Conservation (phyloP, 108 stramenopile genomes). For the Cafeteria roenbergensis region DNA sequence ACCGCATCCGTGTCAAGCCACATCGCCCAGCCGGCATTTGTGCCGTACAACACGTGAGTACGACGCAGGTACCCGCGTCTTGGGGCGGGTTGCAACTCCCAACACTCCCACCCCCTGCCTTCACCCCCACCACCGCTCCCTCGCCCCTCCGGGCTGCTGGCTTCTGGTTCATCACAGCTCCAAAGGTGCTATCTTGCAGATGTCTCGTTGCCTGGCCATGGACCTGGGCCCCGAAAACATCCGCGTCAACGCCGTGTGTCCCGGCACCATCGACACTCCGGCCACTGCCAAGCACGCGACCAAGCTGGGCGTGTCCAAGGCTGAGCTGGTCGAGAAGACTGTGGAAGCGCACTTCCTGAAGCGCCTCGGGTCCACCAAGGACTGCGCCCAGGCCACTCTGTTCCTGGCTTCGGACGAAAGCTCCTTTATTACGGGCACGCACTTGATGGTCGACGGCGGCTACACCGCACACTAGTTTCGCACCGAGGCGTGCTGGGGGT, state of each 20-base stretch:
- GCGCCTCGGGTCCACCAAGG: slow-evolving; percentile 11
- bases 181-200: slow-evolving; percentile 9
- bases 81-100: too few species aligned
- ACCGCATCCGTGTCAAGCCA: not conserved
- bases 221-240: slow-evolving; percentile 10
- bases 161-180: too few species aligned
- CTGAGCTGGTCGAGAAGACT: slow-evolving; percentile 2
- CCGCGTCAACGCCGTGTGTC: slow-evolving; percentile 16
- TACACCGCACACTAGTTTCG: slow-evolving; percentile 11
- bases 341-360: not conserved
- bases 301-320: slow-evolving; percentile 2
- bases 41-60: not conserved
- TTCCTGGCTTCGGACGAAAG: slow-evolving; percentile 17
- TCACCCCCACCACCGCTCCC: too few species aligned
- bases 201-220: slow-evolving; percentile 12
- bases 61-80: too few species aligned
- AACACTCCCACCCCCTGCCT: too few species aligned
- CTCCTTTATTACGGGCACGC: slow-evolving; percentile 15
- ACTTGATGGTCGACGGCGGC: slow-evolving; percentile 12
- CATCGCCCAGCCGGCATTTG: not conserved
- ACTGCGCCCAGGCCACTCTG: slow-evolving; percentile 8
- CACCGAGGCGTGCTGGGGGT: too few species aligned
- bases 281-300: not conserved
- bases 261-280: slow-evolving; percentile 13
- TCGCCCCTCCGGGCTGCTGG: too few species aligned